Conservation (phyloP, 2,329 filamentous ascomycete genomes). For the Claviceps sp. region DNA sequence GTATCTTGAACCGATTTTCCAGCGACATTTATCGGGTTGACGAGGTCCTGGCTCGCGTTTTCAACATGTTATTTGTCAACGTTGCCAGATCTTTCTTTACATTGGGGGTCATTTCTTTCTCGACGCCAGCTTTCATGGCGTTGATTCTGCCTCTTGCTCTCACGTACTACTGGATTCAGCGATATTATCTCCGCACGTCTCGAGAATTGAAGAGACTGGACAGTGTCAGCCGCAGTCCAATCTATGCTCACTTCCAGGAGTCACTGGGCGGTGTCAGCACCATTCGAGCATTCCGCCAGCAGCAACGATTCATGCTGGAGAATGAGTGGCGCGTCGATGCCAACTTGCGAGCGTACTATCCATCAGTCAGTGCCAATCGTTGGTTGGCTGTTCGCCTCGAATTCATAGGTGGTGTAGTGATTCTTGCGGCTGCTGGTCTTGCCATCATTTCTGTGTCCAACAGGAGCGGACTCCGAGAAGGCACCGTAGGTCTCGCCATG, state of each 20-base stretch:
- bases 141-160: slow-evolving; percentile 69
- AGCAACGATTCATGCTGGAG: slow-evolving; percentile 75
- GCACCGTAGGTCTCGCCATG: slow-evolving; percentile 85
- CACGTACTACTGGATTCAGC: slow-evolving; percentile 85
- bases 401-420: slow-evolving; percentile 90
- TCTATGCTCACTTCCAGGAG: slow-evolving; percentile 98
- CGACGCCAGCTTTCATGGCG: slow-evolving; percentile 67
- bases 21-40: slow-evolving; percentile 73
- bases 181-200: slow-evolving; percentile 92
- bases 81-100: slow-evolving; percentile 67
- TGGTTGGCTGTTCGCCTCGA: slow-evolving; percentile 94
- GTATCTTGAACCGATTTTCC: slow-evolving; percentile 93
- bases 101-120: slow-evolving; percentile 67
- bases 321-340: slow-evolving; percentile 97
- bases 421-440: slow-evolving; percentile 73
- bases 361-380: slow-evolving; percentile 83
- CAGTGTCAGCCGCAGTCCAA: slow-evolving; percentile 87
- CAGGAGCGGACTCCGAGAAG: slow-evolving; percentile 50
- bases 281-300: slow-evolving; percentile 86
- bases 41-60: slow-evolving; percentile 87
- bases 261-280: slow-evolving; percentile 87
- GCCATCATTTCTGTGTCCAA: slow-evolving; percentile 66
- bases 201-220: slow-evolving; percentile 93
- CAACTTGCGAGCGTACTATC: slow-evolving; percentile 88
- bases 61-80: slow-evolving; percentile 91